Base-by-base conservation (phyloP, 2,329 filamentous ascomycete genomes). In the Pochonia chlamydosporia region DNA sequence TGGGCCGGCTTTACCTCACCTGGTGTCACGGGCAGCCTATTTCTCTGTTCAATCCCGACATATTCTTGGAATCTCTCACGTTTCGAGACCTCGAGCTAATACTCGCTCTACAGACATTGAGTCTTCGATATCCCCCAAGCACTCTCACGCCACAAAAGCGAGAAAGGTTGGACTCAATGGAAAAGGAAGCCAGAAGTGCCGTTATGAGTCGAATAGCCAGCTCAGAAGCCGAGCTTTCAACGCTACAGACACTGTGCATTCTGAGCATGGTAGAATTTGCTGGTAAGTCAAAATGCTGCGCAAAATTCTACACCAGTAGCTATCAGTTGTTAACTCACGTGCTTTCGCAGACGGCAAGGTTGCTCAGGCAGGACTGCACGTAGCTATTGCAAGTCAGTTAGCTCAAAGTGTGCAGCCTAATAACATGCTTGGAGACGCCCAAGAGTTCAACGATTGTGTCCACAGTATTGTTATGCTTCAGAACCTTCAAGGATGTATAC, bases 1-100 rank as follows among this genome's bases (percentile, higher is more conserved):
- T 47, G 18, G 56, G 52, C 11, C 61, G 70, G 40, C 55, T 68
- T 2, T 78, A 76, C 52, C 52, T 75, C 3, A 54, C 63, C 4
- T 76, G 72, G 52, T 74, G 72, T 46, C 70, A 77, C 44, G 71
- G 67, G 21, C 75, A 78, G 43, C 73, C 74, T 5, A 59, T 78
- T 20, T 67, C 68, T 14, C 58, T 78, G 0, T 78, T 78, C 43
- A 60, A 67, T 16, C 54, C 63, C 10, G 59, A 62, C 4, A 62
- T 53, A 2, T 74, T 77, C 49, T 46, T 74, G 8, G 50, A 58
- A 5, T 69, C 61, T 31, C 54, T 76, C 6, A 52, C 59, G 13
- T 53, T 60, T 20, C 64, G 74, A 9, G 59, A 64, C n/a, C 56
- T 56, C 0, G 66, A 67, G 46, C 46, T 70, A 3, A 43, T 66